These are phyloP conservation scores for Pouteria glomerata DNA, from an alignment of 148 eudicot genomes.

Conservation along the genomic window DNA sequence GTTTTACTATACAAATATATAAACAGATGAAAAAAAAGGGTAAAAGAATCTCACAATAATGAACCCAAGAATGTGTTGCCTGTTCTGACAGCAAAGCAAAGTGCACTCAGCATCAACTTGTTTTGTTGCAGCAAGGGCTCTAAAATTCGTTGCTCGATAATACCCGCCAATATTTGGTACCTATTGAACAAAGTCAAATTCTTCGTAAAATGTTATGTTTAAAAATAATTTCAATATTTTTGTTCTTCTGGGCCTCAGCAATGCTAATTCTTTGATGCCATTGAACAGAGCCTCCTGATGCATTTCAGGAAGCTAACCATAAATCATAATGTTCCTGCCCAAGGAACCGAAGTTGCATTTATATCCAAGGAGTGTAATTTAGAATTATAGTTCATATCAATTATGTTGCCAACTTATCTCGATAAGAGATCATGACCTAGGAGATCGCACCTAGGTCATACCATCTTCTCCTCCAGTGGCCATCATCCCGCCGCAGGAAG, in stretches of 20 bases:
- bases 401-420: too few relatives aligned
- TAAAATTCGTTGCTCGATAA: slow-evolving; percentile 73
- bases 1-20: too few relatives aligned
- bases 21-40: background rate
- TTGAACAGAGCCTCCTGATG: too few relatives aligned
- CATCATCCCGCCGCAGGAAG: too few relatives aligned
- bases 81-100: slow-evolving; percentile 84
- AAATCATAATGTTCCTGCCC: too few relatives aligned
- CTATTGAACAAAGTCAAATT: slow-evolving; percentile 28
- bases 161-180: slow-evolving; percentile 83
- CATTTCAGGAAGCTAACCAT: too few relatives aligned
- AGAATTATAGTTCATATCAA: too few relatives aligned
- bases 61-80: slow-evolving; percentile 96
- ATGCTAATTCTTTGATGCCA: background rate
- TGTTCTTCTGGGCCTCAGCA: background rate
- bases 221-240: background rate
- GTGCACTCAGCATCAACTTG: slow-evolving; percentile 68
- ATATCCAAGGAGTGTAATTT: too few relatives aligned
- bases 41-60: slow-evolving; percentile 54
- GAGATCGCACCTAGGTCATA: too few relatives aligned
- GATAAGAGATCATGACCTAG: too few relatives aligned
- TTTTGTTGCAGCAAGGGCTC: slow-evolving; percentile 83
- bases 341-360: too few relatives aligned
- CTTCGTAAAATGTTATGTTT: background rate
- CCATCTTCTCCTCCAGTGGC: too few relatives aligned